phyloP scores from a whole-genome alignment of 805 yeast species.

The Candida golubevii region DNA sequence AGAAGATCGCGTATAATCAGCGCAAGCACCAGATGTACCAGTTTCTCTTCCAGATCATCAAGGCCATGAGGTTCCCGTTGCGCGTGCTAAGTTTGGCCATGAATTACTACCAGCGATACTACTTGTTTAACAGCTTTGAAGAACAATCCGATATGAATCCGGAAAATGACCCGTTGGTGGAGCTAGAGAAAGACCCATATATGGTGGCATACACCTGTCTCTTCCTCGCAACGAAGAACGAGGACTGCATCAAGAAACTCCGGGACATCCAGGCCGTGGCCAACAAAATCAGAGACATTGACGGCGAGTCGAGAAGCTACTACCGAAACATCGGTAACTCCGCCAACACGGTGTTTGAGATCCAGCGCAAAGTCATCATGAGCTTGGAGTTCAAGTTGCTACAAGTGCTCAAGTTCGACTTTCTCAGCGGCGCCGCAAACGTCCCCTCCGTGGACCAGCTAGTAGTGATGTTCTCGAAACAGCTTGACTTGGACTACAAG shows the following conservation, averaged over 20 bases:
- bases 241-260: constrained; percentile 77
- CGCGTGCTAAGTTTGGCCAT: constrained; percentile 66
- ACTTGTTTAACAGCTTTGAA: constrained; percentile 59
- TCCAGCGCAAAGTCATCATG: constrained; percentile 53
- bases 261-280: constrained; percentile 56
- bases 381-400: constrained; percentile 65
- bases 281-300: constrained; percentile 35
- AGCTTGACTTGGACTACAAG: constrained; percentile 41
- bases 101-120: constrained; percentile 68
- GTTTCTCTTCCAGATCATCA: constrained; percentile 50
- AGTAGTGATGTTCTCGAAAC: constrained; percentile 57
- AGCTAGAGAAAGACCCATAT: constrained; percentile 41
- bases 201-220: constrained; percentile 68
- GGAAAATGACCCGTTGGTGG: constrained; percentile 16
- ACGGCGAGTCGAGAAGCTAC: constrained; percentile 30
- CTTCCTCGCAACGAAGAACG: constrained; percentile 70
- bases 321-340: constrained; percentile 11
- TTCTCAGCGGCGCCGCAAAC: constrained; percentile 51
- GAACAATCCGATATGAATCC: constrained; percentile 22
- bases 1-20: constrained; percentile 43
- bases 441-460: constrained; percentile 53
- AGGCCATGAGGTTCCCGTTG: constrained; percentile 60
- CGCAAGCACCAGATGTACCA: constrained; percentile 51
- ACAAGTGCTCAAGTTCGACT: constrained; percentile 78
- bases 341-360: constrained; percentile 36